These are phyloP conservation scores for Microthyrium microscopicum DNA, from an alignment of 2,329 filamentous ascomycete genomes.

Conservation along the genomic window DNA sequence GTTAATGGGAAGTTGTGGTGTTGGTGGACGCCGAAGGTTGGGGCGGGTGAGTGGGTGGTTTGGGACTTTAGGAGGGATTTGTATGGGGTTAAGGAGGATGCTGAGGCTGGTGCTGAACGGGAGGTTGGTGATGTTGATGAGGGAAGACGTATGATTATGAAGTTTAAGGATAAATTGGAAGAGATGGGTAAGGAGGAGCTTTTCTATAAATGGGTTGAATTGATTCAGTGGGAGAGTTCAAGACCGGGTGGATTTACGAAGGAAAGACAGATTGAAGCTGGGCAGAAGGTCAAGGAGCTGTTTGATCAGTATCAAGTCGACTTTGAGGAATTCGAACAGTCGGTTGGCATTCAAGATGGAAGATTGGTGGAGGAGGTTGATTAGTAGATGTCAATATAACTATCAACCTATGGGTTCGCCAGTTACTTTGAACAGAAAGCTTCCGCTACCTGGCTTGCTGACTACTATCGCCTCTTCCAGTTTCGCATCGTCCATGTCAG, in stretches of 20 bases:
- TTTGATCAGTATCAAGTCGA: slow-evolving; percentile 64
- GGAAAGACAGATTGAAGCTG: slow-evolving; percentile 55
- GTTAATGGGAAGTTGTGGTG: slow-evolving; percentile 55
- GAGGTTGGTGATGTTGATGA: slow-evolving; percentile 35
- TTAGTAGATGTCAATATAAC: too few relatives aligned
- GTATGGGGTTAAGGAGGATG: slow-evolving; percentile 10
- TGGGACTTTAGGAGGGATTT: slow-evolving; percentile 37
- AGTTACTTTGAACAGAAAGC: slow-evolving; percentile 13
- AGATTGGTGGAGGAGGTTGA: too few relatives aligned
- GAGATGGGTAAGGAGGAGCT: slow-evolving; percentile 70
- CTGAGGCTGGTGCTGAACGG: slow-evolving; percentile 15
- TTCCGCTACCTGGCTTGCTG: slow-evolving; percentile 66
- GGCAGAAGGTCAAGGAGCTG: slow-evolving; percentile 56
- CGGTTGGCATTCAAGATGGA: too few relatives aligned
- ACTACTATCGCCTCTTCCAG: slow-evolving; percentile 68
- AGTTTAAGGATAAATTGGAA: slow-evolving; percentile 60
- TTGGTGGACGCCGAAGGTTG: slow-evolving; percentile 20
- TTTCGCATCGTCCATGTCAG: slow-evolving; percentile 53
- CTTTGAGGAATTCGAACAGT: slow-evolving; percentile 64
- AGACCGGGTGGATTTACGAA: slow-evolving; percentile 61
- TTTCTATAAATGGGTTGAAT: slow-evolving; percentile 86
- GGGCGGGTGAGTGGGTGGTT: slow-evolving; percentile 49
- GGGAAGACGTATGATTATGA: slow-evolving; percentile 56
- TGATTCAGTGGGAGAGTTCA: slow-evolving; percentile 74
- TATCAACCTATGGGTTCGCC: too few relatives aligned